Evolutionary conservation across 495 filamentous ascomycete genomes (phyloP).

Genomic region (Penicillium cataractarum): DNA sequence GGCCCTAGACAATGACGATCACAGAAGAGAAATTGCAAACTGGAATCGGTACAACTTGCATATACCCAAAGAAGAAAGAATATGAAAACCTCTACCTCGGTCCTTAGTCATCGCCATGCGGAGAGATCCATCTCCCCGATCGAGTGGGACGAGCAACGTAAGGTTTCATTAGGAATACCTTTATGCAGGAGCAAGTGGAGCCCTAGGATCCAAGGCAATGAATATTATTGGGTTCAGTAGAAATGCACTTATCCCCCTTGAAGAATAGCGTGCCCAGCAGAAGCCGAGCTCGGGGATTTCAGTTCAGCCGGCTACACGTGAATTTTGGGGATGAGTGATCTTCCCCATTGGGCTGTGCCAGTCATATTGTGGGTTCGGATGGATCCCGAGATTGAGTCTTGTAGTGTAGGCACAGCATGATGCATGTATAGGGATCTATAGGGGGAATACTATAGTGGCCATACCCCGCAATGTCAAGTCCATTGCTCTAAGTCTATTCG

Average conservation of each 20-base stretch:
- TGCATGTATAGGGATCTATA: neutral
- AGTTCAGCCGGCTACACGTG: neutral
- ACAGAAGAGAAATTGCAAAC: neutral
- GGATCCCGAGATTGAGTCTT: neutral
- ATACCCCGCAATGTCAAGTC: neutral
- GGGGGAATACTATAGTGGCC: neutral
- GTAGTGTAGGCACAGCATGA: neutral
- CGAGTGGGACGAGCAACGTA: neutral
- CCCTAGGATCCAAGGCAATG: neutral
- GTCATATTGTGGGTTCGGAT: neutral
- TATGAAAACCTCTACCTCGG: conserved; percentile 7
- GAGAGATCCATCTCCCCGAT: conserved; percentile 30
- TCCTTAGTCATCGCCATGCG: conserved; percentile 23
- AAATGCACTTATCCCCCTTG: neutral
- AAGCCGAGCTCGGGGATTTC: neutral
- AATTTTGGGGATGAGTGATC: neutral
- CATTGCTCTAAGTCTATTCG: neutral
- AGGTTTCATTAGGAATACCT: neutral
- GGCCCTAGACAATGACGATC: neutral
- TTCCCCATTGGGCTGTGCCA: neutral
- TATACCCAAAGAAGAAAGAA: neutral
- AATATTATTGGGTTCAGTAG: neutral
- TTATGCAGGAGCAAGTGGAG: neutral
- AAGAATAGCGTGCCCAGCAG: neutral
- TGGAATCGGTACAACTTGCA: neutral